These are phyloP conservation scores for Trichoderma koningiopsis DNA, from an alignment of 2,329 filamentous ascomycete species.

Conservation along the genomic window DNA sequence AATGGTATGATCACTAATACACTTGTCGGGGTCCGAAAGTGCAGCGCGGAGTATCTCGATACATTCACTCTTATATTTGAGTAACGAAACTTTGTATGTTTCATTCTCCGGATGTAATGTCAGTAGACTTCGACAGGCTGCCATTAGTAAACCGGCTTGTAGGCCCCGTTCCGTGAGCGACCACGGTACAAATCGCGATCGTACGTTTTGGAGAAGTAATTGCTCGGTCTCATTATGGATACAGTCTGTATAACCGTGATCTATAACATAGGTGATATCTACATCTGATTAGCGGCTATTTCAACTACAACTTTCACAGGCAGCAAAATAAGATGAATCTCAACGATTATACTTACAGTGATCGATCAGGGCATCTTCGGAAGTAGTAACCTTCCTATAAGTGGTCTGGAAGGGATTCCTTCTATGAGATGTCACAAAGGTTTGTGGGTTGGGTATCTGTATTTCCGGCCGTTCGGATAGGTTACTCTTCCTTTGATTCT, in stretches of 20 bases:
- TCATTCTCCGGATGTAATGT: conserved; percentile 8
- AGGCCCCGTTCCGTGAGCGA: conserved; percentile 19
- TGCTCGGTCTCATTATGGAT: conserved; percentile 11
- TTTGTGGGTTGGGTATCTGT: conserved; percentile 13
- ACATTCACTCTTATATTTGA: conserved; percentile 22
- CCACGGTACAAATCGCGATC: conserved; percentile 15
- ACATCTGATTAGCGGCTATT: neutral
- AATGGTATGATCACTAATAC: conserved; percentile 4
- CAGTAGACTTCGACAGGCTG: conserved; percentile 13
- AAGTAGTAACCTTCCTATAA: neutral
- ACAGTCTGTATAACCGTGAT: conserved; percentile 18
- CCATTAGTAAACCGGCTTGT: conserved; percentile 8
- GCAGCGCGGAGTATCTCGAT: conserved; percentile 3
- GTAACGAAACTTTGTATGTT: neutral
- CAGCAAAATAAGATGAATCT: neutral
- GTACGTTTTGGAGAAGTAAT: conserved; percentile 11
- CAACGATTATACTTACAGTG: neutral
- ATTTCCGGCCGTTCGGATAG: neutral
- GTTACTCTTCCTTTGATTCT: neutral
- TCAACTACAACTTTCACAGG: too few relatives aligned
- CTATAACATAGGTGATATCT: conserved; percentile 20
- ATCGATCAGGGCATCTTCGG: conserved; percentile 6
- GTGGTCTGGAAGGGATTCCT: conserved; percentile 17
- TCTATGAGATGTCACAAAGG: neutral
- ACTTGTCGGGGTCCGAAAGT: neutral